Evolutionary conservation across 257 asterid species (phyloP).

Genomic region (Solanum ossicruentum): DNA sequence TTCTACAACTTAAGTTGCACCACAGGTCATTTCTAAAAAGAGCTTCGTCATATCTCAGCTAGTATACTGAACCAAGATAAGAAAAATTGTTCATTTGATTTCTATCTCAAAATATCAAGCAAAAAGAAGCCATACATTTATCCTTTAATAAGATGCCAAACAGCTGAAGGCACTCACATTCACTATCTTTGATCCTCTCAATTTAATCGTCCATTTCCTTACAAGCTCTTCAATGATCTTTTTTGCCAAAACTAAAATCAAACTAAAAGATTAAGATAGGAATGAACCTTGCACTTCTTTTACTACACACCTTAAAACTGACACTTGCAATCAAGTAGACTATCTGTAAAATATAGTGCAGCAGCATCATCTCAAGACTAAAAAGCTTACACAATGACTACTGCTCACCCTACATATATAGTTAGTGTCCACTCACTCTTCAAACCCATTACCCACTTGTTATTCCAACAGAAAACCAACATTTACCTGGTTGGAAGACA

Average conservation of each 20-base stretch:
- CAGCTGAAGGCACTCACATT: not conserved
- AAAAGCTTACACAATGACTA: not conserved
- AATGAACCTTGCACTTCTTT: not conserved
- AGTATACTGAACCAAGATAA: not conserved
- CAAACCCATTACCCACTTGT: not conserved
- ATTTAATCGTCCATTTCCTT: not conserved
- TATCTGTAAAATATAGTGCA: not conserved
- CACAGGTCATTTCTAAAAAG: not conserved
- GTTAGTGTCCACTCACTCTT: not conserved
- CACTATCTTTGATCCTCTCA: not conserved
- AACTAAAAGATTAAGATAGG: not conserved
- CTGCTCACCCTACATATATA: not conserved
- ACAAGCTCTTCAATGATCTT: not conserved
- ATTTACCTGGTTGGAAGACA: not conserved
- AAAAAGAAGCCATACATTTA: not conserved
- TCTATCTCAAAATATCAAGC: not conserved
- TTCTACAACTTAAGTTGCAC: not conserved
- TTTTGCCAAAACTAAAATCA: not conserved
- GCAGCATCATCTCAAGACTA: not conserved
- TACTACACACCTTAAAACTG: not conserved
- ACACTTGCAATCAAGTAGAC: not conserved
- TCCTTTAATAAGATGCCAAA: not conserved
- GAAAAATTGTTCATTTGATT: not conserved
- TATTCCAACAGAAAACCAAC: not conserved
- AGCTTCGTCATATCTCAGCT: not conserved